A percentile compares a stretch with the other conserved stretches of the same genome.
Conservation (phyloP, 768 basidiomycete genomes). For the Suillus brevipes region DNA sequence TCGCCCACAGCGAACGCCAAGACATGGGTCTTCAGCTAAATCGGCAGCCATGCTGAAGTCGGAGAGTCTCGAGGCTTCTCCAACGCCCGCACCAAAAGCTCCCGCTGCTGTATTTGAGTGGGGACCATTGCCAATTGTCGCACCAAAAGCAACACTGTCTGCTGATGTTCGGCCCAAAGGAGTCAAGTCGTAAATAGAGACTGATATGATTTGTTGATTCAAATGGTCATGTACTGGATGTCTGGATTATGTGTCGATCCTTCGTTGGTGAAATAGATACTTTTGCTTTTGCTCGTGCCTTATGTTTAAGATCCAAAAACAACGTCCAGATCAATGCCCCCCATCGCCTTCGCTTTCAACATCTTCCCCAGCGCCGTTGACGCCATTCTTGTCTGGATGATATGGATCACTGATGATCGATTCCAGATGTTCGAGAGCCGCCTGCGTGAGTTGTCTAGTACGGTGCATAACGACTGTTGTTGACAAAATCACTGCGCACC, state of each 20-base stretch:
- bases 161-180: constrained; percentile 12
- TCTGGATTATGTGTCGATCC: neutral
- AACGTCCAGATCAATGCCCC: neutral
- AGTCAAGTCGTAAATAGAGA: neutral
- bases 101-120: constrained; percentile 18
- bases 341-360: constrained; percentile 14
- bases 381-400: constrained; percentile 10
- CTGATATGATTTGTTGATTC: constrained; percentile 2
- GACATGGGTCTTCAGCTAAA: constrained; percentile 6
- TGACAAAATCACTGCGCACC: constrained; percentile 89
- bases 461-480: constrained; percentile 75
- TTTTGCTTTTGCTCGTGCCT: constrained; percentile 3
- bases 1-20: constrained; percentile 4
- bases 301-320: neutral
- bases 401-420: constrained; percentile 70
- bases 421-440: constrained; percentile 79
- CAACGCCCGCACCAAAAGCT: constrained; percentile 3
- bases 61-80: neutral
- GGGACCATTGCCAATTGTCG: constrained; percentile 19
- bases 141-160: constrained; percentile 18
- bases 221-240: neutral
- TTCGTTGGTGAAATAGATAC: constrained; percentile 1
- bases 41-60: constrained; percentile 1
- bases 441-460: constrained; percentile 76
- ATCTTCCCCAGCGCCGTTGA: constrained; percentile 19